phyloP scores from a whole-genome alignment of 805 yeast species.

The Saturnispora kantuleensis region DNA sequence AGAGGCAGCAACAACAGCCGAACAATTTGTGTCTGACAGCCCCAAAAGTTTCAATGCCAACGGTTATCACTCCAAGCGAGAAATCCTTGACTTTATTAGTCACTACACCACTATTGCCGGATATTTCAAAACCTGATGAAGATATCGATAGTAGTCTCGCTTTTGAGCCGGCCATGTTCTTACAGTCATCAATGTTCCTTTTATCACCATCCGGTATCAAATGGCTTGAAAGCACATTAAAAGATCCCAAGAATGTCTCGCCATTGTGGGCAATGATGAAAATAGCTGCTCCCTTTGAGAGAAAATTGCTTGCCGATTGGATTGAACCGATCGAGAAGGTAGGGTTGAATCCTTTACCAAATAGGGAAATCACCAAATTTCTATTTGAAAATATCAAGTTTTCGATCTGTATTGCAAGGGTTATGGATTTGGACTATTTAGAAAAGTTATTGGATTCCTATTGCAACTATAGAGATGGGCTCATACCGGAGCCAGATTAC shows the following conservation, averaged over 20 bases:
- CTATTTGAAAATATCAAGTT: conserved; percentile 13
- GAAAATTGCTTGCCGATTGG: conserved; percentile 23
- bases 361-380: conserved; percentile 14
- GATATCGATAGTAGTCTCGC: neutral
- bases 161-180: conserved; percentile 7
- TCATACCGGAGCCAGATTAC: conserved; percentile 17
- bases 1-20: neutral
- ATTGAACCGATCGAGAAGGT: conserved; percentile 25
- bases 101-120: neutral
- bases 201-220: conserved; percentile 32
- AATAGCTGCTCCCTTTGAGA: conserved; percentile 15
- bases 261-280: conserved; percentile 21
- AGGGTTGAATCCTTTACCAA: conserved; percentile 25
- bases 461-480: conserved; percentile 21
- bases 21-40: neutral
- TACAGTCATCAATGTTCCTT: conserved; percentile 30
- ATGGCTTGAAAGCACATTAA: conserved; percentile 27
- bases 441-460: conserved; percentile 10
- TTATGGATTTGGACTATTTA: conserved; percentile 8
- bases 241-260: conserved; percentile 11
- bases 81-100: neutral
- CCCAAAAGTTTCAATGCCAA: neutral
- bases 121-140: neutral
- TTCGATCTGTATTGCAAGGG: neutral
- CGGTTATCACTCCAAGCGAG: neutral